A percentile compares a stretch with the other conserved stretches of the same genome.
Evolutionary conservation across 129 eudicot species (phyloP).

Genomic region (Glebionis coronaria): DNA sequence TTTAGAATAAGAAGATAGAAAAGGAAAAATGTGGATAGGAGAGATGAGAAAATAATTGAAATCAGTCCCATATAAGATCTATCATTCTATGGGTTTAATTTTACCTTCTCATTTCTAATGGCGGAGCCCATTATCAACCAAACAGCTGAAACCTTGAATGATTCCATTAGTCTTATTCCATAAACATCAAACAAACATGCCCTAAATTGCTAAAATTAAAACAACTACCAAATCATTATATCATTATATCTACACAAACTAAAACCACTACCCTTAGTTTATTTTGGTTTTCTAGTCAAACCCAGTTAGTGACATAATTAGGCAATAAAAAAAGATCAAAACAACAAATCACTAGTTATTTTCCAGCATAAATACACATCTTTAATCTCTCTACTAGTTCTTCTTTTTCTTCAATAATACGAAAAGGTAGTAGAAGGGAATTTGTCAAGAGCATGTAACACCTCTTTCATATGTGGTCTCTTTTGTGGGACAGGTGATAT

Average conservation of each 20-base stretch:
- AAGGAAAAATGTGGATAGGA: too few relatives aligned
- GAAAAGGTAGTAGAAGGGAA: constrained; percentile 54
- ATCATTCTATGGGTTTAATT: too few relatives aligned
- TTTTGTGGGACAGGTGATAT: constrained; percentile 78
- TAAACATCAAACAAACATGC: too few relatives aligned
- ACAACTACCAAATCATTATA: neutral
- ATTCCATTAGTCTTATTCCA: too few relatives aligned
- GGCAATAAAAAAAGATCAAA: neutral
- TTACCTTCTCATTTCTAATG: too few relatives aligned
- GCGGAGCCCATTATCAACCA: too few relatives aligned
- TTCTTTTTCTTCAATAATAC: constrained; percentile 24
- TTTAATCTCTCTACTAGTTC: constrained; percentile 14
- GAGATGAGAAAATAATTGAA: too few relatives aligned
- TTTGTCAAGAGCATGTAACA: constrained; percentile 69
- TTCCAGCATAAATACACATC: constrained; percentile 30
- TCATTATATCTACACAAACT: constrained; percentile 8
- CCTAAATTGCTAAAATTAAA: too few relatives aligned
- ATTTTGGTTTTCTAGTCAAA: neutral
- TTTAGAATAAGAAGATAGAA: too few relatives aligned
- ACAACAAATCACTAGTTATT: constrained; percentile 31
- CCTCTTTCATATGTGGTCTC: constrained; percentile 97
- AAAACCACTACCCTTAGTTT: neutral
- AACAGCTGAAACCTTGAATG: too few relatives aligned
- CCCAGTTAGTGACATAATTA: neutral
- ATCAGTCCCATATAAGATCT: too few relatives aligned